Evolutionary conservation across 192 early-diverging fungal genomes (phyloP).

Genomic region (Rhizophagus clarus): DNA sequence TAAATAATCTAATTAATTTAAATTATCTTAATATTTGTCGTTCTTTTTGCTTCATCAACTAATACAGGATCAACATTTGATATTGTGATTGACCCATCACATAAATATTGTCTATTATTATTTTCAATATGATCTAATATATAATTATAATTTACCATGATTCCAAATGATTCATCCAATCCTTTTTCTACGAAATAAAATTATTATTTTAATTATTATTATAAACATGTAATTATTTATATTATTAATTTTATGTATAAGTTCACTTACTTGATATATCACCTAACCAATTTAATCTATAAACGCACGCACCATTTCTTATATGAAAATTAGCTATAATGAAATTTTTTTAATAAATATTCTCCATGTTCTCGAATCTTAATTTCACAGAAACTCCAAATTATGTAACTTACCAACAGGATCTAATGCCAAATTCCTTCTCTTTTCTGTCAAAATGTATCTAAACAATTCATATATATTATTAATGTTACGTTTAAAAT

Average conservation of each 20-base stretch:
- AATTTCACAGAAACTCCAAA: too few species aligned
- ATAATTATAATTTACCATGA: constrained; percentile 97
- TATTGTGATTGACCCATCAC: constrained; percentile 60
- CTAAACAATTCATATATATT: constrained; percentile 36
- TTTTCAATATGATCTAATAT: constrained; percentile 70
- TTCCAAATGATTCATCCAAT: constrained; percentile 81
- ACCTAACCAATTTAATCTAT: constrained; percentile 87
- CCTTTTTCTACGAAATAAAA: constrained; percentile 58
- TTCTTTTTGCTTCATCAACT: constrained; percentile 5
- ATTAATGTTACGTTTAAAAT: too few species aligned
- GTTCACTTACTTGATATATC: constrained; percentile 65
- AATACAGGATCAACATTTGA: constrained; percentile 29
- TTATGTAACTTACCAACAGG: constrained; percentile 66
- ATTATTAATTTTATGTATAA: too few species aligned
- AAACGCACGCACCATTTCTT: constrained; percentile 89
- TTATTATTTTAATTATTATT: too few species aligned
- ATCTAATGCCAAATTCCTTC: constrained; percentile 69
- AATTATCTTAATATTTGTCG: background rate
- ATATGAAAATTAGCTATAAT: constrained; percentile 85
- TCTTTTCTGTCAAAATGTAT: constrained; percentile 72
- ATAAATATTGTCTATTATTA: constrained; percentile 79
- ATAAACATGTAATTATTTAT: too few species aligned
- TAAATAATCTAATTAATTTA: background rate
- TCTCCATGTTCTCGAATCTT: too few species aligned
- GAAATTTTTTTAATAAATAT: background rate